A percentile compares a stretch with the other conserved stretches of the same genome.
Evolutionary conservation across 179 eudicot genomes (phyloP).

Genomic region (Silene noctiflora): DNA sequence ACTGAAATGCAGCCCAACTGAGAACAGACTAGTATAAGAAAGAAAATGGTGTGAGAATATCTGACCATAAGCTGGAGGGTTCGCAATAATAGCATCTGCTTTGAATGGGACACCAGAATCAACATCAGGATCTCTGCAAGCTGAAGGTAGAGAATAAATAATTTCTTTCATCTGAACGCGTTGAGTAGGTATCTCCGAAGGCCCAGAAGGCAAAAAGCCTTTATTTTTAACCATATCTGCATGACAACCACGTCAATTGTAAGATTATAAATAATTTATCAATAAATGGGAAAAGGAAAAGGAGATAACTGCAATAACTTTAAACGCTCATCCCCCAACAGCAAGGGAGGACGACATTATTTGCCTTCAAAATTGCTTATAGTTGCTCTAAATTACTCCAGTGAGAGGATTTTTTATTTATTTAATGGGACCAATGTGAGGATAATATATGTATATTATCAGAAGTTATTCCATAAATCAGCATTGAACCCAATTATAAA

Average conservation of each 20-base stretch:
- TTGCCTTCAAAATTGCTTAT: background rate
- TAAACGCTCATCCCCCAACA: background rate
- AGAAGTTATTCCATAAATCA: too few species aligned
- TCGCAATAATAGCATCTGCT: constrained; percentile 85
- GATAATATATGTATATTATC: background rate
- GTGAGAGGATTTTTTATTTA: background rate
- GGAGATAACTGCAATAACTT: constrained; percentile 4
- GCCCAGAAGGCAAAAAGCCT: constrained; percentile 87
- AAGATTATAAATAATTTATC: constrained; percentile 5
- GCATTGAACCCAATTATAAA: background rate
- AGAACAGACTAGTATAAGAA: background rate
- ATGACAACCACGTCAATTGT: constrained; percentile 15
- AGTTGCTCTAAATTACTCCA: background rate
- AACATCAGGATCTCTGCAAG: constrained; percentile 68
- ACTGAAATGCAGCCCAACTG: background rate
- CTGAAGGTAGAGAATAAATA: constrained; percentile 68
- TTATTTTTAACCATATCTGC: constrained; percentile 90
- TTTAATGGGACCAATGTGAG: background rate
- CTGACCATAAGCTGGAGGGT: constrained; percentile 95
- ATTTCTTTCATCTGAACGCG: constrained; percentile 69
- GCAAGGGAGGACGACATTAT: background rate
- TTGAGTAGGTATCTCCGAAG: constrained; percentile 72
- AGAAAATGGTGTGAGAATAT: constrained; percentile 6
- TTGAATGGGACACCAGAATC: constrained; percentile 53
- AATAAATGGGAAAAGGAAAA: background rate